Evolutionary conservation across 768 basidiomycete species (phyloP), one percentile per base, ranked within the genome.

Genomic region (Suillus placidus): DNA sequence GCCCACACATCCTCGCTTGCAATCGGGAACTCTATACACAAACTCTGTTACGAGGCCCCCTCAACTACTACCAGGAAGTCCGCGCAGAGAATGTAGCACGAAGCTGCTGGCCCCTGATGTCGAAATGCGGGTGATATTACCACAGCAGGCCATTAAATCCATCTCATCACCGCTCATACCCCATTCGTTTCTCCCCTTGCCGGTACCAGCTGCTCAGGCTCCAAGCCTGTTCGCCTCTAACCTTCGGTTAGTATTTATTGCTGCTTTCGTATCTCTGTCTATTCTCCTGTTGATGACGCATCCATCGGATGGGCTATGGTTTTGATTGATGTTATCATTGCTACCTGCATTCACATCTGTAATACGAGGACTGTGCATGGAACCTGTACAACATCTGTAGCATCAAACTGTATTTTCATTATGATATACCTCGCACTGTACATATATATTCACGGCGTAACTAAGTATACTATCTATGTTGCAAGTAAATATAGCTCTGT

Each of bases 331-430:
- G 4, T 40, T 58, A 26, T 60, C 42, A 20, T 60, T 32, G 30
- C n/a, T 12, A 26, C 57, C 40, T 60, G 38, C 58, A 30, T 42
- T 20, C 23, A 18, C 23, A 32, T 42, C 18, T 60, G 40, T 60
- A 60, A 60, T 32, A 32, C 40, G 32, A 30, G 35, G 23, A 38
- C 18, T 20, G 26, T 38, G 26, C 18, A 60, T 60, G 20, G 16
- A 58, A 32, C 42, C 38, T 30, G 57, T 60, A 56, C 35, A 56
- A 54, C 2, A 54, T 10, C 32, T 54, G 52, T 56, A 40, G 9
- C 30, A 42, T 43, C 40, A 38, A 18, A 32, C 58, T 60, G 58
- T 42, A 60, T 60, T 60, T 60, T 26, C 57, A 30, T 60, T 42
- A 60, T 60, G 58, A 13, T 20, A 42, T 32, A 42, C 40, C 10